Conservation (phyloP, 2,329 filamentous ascomycete species). For the Whalleya microplaca region DNA sequence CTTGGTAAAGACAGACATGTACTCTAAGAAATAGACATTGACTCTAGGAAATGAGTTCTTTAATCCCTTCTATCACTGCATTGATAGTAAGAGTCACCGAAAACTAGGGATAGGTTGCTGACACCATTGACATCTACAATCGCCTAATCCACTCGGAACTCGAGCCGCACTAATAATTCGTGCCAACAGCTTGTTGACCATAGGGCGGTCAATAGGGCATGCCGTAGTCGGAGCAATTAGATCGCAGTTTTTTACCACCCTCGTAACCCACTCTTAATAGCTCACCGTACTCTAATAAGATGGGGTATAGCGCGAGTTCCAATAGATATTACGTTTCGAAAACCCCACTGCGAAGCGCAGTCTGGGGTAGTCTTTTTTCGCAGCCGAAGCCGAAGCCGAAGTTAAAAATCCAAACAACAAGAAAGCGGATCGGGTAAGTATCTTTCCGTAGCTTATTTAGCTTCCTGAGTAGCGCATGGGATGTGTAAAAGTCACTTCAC, state of each 20-base stretch:
- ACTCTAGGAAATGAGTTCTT: too few relatives aligned
- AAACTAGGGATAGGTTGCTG: background rate
- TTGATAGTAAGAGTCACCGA: background rate
- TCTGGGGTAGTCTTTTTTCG: background rate
- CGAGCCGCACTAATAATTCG: background rate
- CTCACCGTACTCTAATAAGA: constrained; percentile 18
- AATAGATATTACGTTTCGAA: constrained; percentile 25
- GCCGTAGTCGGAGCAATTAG: background rate
- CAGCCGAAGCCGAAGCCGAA: too few relatives aligned
- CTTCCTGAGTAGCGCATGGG: too few relatives aligned
- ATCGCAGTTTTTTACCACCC: too few relatives aligned
- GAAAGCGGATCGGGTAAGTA: too few relatives aligned
- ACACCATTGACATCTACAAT: background rate
- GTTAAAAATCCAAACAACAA: too few relatives aligned
- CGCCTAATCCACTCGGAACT: background rate
- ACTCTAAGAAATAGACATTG: too few relatives aligned
- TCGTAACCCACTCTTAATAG: constrained; percentile 17
- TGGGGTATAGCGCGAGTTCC: constrained; percentile 21
- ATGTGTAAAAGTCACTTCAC: too few relatives aligned
- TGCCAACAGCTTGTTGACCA: background rate
- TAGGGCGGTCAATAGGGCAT: background rate
- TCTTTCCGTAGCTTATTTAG: too few relatives aligned
- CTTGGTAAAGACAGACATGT: too few relatives aligned
- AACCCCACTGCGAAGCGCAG: background rate
- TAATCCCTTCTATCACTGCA: background rate